A percentile compares a stretch with the other conserved stretches of the same genome.
Evolutionary conservation across 495 filamentous ascomycete genomes (phyloP).

Genomic region (Symbiotaphrina buchneri): DNA sequence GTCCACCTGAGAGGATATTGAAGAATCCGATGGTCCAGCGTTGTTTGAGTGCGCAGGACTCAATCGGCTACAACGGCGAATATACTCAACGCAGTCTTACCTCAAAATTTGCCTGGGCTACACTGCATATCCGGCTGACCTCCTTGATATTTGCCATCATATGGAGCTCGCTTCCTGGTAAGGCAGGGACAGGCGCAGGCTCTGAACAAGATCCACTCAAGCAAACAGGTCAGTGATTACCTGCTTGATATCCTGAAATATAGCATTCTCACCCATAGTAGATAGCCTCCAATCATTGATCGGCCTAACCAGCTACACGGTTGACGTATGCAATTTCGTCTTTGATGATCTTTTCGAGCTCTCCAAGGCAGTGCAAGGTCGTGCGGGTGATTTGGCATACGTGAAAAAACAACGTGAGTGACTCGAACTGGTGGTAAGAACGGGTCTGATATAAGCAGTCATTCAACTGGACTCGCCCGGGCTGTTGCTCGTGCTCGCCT

Average conservation of each 20-base stretch:
- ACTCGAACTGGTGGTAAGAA: neutral
- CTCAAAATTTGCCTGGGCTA: slow-evolving; percentile 51
- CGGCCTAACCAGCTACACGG: slow-evolving; percentile 14
- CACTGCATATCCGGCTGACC: slow-evolving; percentile 47
- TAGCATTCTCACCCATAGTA: neutral
- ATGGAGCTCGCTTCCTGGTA: slow-evolving; percentile 13
- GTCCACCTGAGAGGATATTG: slow-evolving; percentile 46
- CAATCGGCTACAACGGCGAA: slow-evolving; percentile 40
- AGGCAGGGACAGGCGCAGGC: slow-evolving; percentile 1
- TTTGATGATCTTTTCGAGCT: slow-evolving; percentile 14
- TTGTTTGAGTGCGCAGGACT: slow-evolving; percentile 45
- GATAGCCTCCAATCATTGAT: slow-evolving; percentile 11
- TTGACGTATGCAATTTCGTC: slow-evolving; percentile 12
- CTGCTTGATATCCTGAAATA: neutral
- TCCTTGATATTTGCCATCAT: slow-evolving; percentile 42
- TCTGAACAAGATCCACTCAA: slow-evolving; percentile 3
- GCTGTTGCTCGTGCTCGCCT: slow-evolving; percentile 12
- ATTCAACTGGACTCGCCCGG: slow-evolving; percentile 13
- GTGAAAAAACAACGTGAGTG: slow-evolving; percentile 9
- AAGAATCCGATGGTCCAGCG: slow-evolving; percentile 41
- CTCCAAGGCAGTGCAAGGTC: slow-evolving; percentile 7
- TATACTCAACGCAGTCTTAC: slow-evolving; percentile 31
- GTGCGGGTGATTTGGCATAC: slow-evolving; percentile 8
- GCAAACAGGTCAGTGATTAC: slow-evolving; percentile 1
- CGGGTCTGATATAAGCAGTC: slow-evolving; percentile 4